Evolutionary conservation across 2,329 filamentous ascomycete species (phyloP), one percentile per base, ranked within the genome.

Genomic region (Ceratocystis cubensis): DNA sequence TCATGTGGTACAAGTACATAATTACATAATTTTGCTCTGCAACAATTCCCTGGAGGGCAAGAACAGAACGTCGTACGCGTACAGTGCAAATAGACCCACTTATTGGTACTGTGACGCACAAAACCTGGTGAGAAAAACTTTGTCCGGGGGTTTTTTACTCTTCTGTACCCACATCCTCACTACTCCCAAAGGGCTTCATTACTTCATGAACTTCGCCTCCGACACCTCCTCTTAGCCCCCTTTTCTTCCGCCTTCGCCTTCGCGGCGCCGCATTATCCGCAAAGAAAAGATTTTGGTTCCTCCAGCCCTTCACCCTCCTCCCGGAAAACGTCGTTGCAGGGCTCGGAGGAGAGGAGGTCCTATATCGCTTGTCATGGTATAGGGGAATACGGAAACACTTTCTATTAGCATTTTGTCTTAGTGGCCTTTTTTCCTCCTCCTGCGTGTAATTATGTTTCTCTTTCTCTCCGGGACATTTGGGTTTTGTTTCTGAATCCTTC

Each of bases 241-340:
- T 50, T 50, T 17, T 50, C 17, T 46, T 37, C 20, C 46, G 5
- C 17, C 8, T 50, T 6, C 20, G n/a, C 8, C 46, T 50, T 50
- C 22, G 33, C 20, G 20, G 2, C 28, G 33, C 53, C 53, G 53
- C 53, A 28, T n/a, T 57, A 28, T 33, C 53, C 53, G 53, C 1
- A 57, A 57, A 57, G 13, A 57, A 10, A 22, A 37, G 1, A 8
- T 37, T 7, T 37, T 57, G 53, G 53, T 57, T 25, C 53, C 15
- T 57, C 25, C 53, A 57, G 53, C 10, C 53, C 25, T 57, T 57
- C 25, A n/a, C 15, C 33, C 25, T 33, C 17, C 5, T 6, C 15
- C 25, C 53, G 53, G 53, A 57, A 57, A 57, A 57, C 53, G 15
- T 57, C 53, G 53, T 57, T 2, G 53, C 53, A 30, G 53, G 25